Base-by-base conservation (phyloP, 2,329 filamentous ascomycete genomes). In the Colletotrichum graminicola region DNA sequence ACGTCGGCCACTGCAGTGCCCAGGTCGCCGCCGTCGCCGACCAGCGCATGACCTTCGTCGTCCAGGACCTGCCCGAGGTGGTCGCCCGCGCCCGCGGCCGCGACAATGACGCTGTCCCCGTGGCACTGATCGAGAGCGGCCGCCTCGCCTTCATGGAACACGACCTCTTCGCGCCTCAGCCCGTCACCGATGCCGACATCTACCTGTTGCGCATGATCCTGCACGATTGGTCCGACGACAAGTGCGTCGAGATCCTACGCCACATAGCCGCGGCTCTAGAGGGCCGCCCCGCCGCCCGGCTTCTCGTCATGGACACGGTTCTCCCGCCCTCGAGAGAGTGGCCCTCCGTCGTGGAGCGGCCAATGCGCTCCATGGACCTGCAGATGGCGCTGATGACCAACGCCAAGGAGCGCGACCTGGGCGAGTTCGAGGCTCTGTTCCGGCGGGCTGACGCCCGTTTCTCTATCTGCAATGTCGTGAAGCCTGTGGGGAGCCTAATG, bases 161-260 rank as follows among this genome's bases (percentile, higher is more conserved):
- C 73, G 77, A 80, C 73, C 79, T 83, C 71, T 82, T 82, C 77
- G 65, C 76, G 43, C 79, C 80, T 1, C 82, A 83, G 72, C 74
- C 79, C 2, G 76, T 79, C 5, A 32, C 32, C 32, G 63, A 77
- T 16, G 86, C 83, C 11, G 84, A 86, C 66, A 80, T 87, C 61
- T 88, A 86, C 77, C 78, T 88, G 62, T 76, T 89, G 71, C 86
- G 86, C 74, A 79, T 84, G 72, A 86, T 89, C 64, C 79, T 89
- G 0, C 79, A 81, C 47, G 79, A 81, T 70, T 81, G 79, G 80
- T 78, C 79, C 0, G 78, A 81, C n/a, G 75, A 77, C 0, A 78
- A 79, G 47, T 79, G 78, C 4, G 59, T 79, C 41, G 70, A 72
- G 29, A 81, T 81, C 12, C 68, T 81, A 7, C 47, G 47, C 3